Conservation (phyloP, 371 early-diverging fungal genomes). For the Basidiobolus meristosporus region DNA sequence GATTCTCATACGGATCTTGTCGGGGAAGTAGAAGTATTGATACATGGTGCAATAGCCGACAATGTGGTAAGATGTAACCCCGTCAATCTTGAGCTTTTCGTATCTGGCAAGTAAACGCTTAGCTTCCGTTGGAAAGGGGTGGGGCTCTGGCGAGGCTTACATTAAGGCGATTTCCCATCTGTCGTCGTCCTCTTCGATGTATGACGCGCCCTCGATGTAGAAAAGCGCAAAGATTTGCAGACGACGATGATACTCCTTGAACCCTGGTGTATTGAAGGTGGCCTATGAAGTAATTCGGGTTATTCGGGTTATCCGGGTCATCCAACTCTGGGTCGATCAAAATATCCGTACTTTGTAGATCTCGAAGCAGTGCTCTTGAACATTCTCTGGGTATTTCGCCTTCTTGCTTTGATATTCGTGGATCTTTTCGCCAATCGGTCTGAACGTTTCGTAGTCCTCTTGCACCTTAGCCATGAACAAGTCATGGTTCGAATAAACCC, state of each 20-base stretch:
- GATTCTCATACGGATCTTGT: slow-evolving; percentile 56
- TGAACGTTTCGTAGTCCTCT: slow-evolving; percentile 30
- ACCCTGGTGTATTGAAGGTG: slow-evolving; percentile 31
- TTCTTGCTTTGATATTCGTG: slow-evolving; percentile 22
- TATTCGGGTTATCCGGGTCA: neutral
- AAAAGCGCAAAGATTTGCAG: slow-evolving; percentile 58
- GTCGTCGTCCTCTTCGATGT: slow-evolving; percentile 64
- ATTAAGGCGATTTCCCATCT: slow-evolving; percentile 61
- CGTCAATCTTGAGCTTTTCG: slow-evolving; percentile 4
- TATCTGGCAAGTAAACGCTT: slow-evolving; percentile 1
- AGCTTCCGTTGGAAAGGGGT: neutral
- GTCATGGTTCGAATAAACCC: slow-evolving; percentile 27
- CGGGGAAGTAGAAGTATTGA: slow-evolving; percentile 65
- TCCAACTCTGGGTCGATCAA: neutral
- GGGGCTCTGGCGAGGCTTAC: slow-evolving; percentile 12
- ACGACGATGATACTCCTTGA: slow-evolving; percentile 53
- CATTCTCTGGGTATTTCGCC: slow-evolving; percentile 8
- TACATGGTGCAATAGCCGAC: slow-evolving; percentile 69
- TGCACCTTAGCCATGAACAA: slow-evolving; percentile 35
- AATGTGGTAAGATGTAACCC: slow-evolving; percentile 27
- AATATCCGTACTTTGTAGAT: slow-evolving; percentile 34
- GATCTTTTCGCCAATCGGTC: slow-evolving; percentile 49
- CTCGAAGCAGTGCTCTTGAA: slow-evolving; percentile 30
- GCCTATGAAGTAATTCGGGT: slow-evolving; percentile 9
- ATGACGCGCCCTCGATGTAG: slow-evolving; percentile 81